These are phyloP conservation scores for Xylaria telfairii DNA, from an alignment of 495 filamentous ascomycete genomes.

Conservation along the genomic window DNA sequence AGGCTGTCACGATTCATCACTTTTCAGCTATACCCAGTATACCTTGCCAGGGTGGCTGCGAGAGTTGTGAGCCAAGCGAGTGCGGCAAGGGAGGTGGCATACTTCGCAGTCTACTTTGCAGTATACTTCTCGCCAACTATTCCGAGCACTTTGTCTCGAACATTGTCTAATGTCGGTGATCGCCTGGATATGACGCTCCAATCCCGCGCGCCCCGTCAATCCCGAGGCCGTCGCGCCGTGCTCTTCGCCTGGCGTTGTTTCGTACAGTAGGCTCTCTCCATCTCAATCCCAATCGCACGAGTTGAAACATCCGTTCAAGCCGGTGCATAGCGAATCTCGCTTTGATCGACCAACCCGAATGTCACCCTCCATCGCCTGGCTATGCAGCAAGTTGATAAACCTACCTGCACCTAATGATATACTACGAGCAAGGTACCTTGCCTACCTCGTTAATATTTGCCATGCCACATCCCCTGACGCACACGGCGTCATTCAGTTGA, in stretches of 20 bases:
- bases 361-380: slow-evolving; percentile 13
- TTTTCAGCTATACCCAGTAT: not conserved
- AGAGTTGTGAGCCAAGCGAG: not conserved
- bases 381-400: slow-evolving; percentile 2
- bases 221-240: slow-evolving; percentile 3
- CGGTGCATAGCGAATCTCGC: slow-evolving; percentile 11
- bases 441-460: not conserved
- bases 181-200: not conserved
- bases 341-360: slow-evolving; percentile 18
- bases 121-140: not conserved
- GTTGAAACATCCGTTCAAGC: slow-evolving; percentile 15
- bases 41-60: not conserved
- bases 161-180: not conserved
- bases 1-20: not conserved
- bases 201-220: not conserved
- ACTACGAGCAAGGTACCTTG: too few relatives aligned
- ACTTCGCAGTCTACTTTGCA: not conserved
- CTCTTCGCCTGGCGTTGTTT: not conserved
- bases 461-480: slow-evolving; percentile 6
- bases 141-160: not conserved
- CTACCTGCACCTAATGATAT: not conserved
- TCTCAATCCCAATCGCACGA: not conserved
- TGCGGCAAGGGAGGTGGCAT: not conserved
- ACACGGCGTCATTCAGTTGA: not conserved
- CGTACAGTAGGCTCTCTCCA: too few relatives aligned